A percentile compares a stretch with the other conserved stretches of the same genome.
phyloP scores from a whole-genome alignment of 2,329 filamentous ascomycete species.

The Aspergillus sp. region DNA sequence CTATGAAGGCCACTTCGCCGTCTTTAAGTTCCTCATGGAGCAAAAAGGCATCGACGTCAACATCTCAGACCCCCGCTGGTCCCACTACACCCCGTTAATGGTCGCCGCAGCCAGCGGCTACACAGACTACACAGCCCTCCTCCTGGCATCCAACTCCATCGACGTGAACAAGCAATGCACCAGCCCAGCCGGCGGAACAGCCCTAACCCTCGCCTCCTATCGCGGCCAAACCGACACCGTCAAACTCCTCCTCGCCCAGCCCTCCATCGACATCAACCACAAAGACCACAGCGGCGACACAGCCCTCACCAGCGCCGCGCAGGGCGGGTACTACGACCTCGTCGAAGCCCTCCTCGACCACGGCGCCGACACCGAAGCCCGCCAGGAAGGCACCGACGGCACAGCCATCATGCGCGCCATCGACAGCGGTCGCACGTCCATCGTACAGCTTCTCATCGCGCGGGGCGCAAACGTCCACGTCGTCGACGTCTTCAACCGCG shows the following conservation, averaged over 20 bases:
- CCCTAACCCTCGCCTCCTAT: not conserved
- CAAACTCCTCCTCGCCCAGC: not conserved
- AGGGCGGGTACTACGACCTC: not conserved
- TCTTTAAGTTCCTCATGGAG: not conserved
- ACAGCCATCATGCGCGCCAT: conserved; percentile 10
- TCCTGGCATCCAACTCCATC: not conserved
- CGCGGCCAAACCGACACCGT: not conserved
- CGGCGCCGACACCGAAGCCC: conserved; percentile 1
- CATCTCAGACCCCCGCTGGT: not conserved
- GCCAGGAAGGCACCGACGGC: not conserved
- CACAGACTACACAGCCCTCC: not conserved
- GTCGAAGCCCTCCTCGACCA: conserved; percentile 5
- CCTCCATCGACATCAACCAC: not conserved
- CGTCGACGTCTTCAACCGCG: conserved; percentile 6
- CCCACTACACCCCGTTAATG: not conserved
- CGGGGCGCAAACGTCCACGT: conserved; percentile 6
- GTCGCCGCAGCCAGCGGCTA: not conserved
- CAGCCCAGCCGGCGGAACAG: not conserved
- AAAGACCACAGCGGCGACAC: not conserved
- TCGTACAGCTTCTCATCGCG: not conserved
- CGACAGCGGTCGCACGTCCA: not conserved
- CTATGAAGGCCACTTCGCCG: not conserved
- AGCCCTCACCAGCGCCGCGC: not conserved
- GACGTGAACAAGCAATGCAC: conserved; percentile 4
- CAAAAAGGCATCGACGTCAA: conserved; percentile 6